A percentile compares a stretch with the other conserved stretches of the same genome.
These are phyloP conservation scores for Exsudoporus floridanus DNA, from an alignment of 1,284 basidiomycete genomes.

Conservation along the genomic window DNA sequence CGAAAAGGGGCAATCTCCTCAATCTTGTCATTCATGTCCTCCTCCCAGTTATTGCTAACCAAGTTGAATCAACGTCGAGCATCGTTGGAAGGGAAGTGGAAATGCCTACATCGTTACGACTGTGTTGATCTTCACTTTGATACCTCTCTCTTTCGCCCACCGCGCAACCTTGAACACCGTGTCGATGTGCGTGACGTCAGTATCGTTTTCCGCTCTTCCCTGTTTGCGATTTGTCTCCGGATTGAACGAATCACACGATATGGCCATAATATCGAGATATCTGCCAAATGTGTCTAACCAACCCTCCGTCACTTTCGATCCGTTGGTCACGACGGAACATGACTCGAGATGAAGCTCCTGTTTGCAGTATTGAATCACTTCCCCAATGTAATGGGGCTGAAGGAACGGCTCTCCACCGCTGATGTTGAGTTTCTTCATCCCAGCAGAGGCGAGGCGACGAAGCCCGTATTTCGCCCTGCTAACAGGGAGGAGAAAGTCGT, in stretches of 20 bases:
- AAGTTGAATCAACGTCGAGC: neutral
- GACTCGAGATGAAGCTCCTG: constrained; percentile 41
- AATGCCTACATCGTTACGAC: constrained; percentile 14
- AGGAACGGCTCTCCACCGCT: constrained; percentile 45
- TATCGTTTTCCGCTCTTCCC: constrained; percentile 36
- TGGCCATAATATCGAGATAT: constrained; percentile 44
- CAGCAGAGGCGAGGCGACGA: constrained; percentile 36
- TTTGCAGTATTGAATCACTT: constrained; percentile 43
- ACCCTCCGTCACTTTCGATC: constrained; percentile 42
- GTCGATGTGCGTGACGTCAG: constrained; percentile 14
- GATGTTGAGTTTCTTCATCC: constrained; percentile 47
- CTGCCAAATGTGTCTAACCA: constrained; percentile 42
- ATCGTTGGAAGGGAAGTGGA: neutral
- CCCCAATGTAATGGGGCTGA: constrained; percentile 39
- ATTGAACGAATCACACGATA: constrained; percentile 44
- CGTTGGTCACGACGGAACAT: constrained; percentile 42
- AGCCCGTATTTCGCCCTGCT: constrained; percentile 41
- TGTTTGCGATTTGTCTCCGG: constrained; percentile 39
- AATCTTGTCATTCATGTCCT: constrained; percentile 19
- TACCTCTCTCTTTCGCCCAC: constrained; percentile 22
- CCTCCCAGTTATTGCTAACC: constrained; percentile 17
- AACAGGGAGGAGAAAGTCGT: constrained; percentile 33
- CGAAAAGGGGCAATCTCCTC: constrained; percentile 9
- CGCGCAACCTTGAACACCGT: constrained; percentile 11
- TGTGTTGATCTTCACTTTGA: constrained; percentile 20